Conservation (phyloP, 1,139 yeast genomes). For the Suhomyces terraborum region DNA sequence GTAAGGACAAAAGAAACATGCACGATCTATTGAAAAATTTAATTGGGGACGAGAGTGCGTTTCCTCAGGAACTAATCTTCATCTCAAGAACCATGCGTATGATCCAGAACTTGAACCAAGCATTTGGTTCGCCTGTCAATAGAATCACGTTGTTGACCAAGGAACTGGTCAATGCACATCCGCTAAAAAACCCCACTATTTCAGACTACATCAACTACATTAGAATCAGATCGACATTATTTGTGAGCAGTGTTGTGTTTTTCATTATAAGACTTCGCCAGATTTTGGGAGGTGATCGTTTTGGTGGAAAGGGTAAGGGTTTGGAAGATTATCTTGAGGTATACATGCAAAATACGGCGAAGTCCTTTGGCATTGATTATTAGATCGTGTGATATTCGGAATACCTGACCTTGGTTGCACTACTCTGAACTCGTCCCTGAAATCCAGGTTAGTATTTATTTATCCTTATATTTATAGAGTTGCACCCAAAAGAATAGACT, state of each 20-base stretch:
- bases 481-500: too few relatives aligned
- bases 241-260: slow-evolving; percentile 48
- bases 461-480: too few relatives aligned
- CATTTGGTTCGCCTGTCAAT: slow-evolving; percentile 72
- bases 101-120: slow-evolving; percentile 67
- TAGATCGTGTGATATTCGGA: too few relatives aligned
- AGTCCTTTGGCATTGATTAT: slow-evolving; percentile 33
- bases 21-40: slow-evolving; percentile 39
- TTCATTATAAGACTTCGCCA: slow-evolving; percentile 44
- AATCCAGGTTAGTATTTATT: too few relatives aligned
- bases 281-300: slow-evolving; percentile 32
- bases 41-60: slow-evolving; percentile 60
- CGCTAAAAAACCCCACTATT: slow-evolving; percentile 20
- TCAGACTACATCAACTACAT: slow-evolving; percentile 28
- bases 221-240: slow-evolving; percentile 38
- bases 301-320: slow-evolving; percentile 40
- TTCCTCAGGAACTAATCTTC: slow-evolving; percentile 68
- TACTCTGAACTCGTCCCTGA: too few relatives aligned
- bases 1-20: slow-evolving; percentile 22
- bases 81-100: slow-evolving; percentile 72
- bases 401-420: too few relatives aligned
- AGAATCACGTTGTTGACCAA: slow-evolving; percentile 62
- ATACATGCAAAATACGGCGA: slow-evolving; percentile 45
- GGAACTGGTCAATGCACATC: slow-evolving; percentile 46
- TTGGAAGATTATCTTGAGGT: slow-evolving; percentile 51